Evolutionary conservation across 768 basidiomycete genomes (phyloP).

Genomic region (Russula griseocarnosa): DNA sequence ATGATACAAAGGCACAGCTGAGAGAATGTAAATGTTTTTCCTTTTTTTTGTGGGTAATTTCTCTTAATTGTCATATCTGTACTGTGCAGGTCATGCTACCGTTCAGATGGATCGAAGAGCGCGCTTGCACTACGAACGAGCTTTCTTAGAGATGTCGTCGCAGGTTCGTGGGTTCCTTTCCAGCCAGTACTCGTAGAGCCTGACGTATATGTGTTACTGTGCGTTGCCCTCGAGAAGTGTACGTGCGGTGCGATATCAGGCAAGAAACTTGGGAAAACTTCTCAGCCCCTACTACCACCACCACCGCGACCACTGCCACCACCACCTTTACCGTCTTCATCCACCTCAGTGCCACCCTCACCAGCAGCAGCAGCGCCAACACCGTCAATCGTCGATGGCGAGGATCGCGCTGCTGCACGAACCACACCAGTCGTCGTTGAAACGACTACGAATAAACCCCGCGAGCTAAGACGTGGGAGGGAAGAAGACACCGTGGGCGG

Average conservation of each 20-base stretch:
- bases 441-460: neutral
- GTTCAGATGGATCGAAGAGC: constrained; percentile 1
- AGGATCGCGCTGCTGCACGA: neutral
- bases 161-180: neutral
- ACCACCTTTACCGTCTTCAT: neutral
- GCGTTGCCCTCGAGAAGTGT: constrained; percentile 10
- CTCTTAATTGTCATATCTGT: neutral
- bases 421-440: neutral
- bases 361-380: neutral
- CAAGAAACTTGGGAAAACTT: neutral
- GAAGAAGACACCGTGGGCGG: neutral
- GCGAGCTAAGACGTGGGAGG: constrained; percentile 9
- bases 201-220: neutral
- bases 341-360: neutral
- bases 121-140: constrained; percentile 11
- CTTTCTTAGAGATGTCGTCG: constrained; percentile 7
- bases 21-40: constrained; percentile 2
- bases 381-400: neutral
- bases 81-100: neutral
- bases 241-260: constrained; percentile 10
- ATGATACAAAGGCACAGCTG: neutral
- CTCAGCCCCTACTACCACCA: neutral
- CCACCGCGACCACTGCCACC: neutral
- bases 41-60: neutral
- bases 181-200: neutral